Percentiles rank a stretch among this genome's conserved stretches.
Evolutionary conservation across 768 basidiomycete species (phyloP).

Genomic region (Melanogaster broomeanus): DNA sequence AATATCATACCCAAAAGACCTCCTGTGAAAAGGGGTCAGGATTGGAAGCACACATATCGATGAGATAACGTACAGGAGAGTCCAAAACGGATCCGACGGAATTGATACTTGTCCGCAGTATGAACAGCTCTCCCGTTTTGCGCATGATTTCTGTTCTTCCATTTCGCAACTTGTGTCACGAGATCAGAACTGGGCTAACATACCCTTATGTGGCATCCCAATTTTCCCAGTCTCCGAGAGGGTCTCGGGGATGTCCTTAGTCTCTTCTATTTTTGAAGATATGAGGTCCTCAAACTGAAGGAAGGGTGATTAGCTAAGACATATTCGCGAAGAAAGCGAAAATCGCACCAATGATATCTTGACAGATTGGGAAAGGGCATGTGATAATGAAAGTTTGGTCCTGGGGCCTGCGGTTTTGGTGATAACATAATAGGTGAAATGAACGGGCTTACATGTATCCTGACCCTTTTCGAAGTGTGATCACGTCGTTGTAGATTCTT

Average conservation of each 20-base stretch:
- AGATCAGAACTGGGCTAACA: slow-evolving; percentile 7
- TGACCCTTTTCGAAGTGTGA: slow-evolving; percentile 90
- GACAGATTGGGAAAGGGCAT: slow-evolving; percentile 94
- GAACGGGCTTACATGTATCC: slow-evolving; percentile 79
- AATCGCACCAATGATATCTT: slow-evolving; percentile 84
- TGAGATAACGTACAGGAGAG: slow-evolving; percentile 68
- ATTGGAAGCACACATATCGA: slow-evolving; percentile 2
- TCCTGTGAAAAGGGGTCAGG: slow-evolving; percentile 50
- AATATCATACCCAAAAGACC: slow-evolving; percentile 81
- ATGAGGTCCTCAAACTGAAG: slow-evolving; percentile 90
- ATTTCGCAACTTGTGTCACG: slow-evolving; percentile 11
- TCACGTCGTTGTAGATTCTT: slow-evolving; percentile 96
- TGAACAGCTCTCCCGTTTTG: slow-evolving; percentile 93
- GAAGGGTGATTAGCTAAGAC: not conserved
- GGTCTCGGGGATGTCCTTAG: slow-evolving; percentile 92
- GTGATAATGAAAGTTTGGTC: slow-evolving; percentile 94
- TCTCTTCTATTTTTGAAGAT: slow-evolving; percentile 91
- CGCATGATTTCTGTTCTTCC: slow-evolving; percentile 83
- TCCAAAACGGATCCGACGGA: slow-evolving; percentile 96
- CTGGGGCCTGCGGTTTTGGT: slow-evolving; percentile 40
- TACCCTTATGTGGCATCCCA: slow-evolving; percentile 83
- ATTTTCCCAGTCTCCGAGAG: slow-evolving; percentile 96
- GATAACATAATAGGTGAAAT: slow-evolving; percentile 10
- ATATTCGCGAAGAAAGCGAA: slow-evolving; percentile 1
- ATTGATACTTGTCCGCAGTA: slow-evolving; percentile 91